Conservation (phyloP, 768 basidiomycete genomes). For the Lactarius sp. region DNA sequence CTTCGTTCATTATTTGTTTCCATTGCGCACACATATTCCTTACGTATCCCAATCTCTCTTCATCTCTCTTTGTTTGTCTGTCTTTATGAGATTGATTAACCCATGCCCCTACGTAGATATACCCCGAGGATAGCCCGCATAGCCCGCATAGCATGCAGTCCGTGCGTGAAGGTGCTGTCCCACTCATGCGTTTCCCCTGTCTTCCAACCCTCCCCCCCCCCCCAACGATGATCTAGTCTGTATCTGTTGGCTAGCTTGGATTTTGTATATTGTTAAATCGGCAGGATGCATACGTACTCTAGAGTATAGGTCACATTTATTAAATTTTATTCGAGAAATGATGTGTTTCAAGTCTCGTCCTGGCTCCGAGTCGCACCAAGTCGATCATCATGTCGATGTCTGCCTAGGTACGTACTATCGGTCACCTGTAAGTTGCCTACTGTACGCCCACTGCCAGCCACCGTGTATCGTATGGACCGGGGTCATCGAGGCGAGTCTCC, state of each 20-base stretch:
- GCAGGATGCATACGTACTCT: background rate
- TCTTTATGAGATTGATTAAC: background rate
- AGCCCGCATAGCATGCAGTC: background rate
- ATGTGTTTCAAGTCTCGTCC: no score
- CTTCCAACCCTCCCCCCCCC: background rate
- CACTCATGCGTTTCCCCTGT: background rate
- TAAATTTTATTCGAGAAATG: background rate
- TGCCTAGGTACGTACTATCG: no score
- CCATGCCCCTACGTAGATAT: slow-evolving; percentile 5
- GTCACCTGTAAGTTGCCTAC: no score
- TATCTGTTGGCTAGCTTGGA: slow-evolving; percentile 17
- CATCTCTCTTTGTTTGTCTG: background rate
- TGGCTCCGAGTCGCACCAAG: no score
- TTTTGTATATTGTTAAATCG: slow-evolving; percentile 9
- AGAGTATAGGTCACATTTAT: background rate
- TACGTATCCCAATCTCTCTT: background rate
- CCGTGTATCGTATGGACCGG: no score
- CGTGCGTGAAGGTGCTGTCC: background rate
- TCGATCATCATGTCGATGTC: no score
- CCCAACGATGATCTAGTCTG: slow-evolving; percentile 4
- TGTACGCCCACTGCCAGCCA: no score
- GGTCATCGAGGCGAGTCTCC: no score
- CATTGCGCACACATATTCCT: slow-evolving; percentile 8
- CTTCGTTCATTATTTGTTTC: slow-evolving; percentile 11
- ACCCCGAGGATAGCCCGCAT: slow-evolving; percentile 1